These are phyloP conservation scores for Aspergillus viridinutans DNA, from an alignment of 2,329 filamentous ascomycete species.

Conservation along the genomic window DNA sequence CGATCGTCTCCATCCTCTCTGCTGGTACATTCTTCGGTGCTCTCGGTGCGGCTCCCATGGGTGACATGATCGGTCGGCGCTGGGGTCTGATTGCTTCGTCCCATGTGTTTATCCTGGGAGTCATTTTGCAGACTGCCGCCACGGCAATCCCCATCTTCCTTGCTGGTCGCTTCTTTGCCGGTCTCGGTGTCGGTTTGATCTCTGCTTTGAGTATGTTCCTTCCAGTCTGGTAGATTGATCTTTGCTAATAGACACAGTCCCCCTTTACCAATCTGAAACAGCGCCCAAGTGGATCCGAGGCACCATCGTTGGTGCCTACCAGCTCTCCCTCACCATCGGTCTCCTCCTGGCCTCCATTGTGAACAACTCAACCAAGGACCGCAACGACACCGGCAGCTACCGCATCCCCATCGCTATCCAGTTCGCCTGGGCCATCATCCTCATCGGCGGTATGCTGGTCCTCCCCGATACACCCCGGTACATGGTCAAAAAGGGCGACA, in stretches of 20 bases:
- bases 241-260: constrained; percentile 10
- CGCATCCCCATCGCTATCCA: constrained; percentile 76
- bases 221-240: too few relatives aligned
- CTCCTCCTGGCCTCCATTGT: constrained; percentile 69
- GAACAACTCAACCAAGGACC: constrained; percentile 64
- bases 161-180: constrained; percentile 48
- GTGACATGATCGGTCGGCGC: not conserved
- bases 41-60: constrained; percentile 61
- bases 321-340: constrained; percentile 76
- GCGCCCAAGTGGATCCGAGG: constrained; percentile 68
- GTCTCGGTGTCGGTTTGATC: constrained; percentile 67
- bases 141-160: constrained; percentile 36
- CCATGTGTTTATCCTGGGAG: constrained; percentile 38
- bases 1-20: constrained; percentile 70
- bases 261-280: constrained; percentile 78
- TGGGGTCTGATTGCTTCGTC: constrained; percentile 29
- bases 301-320: constrained; percentile 71
- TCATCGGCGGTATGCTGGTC: constrained; percentile 65
- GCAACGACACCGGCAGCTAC: constrained; percentile 61
- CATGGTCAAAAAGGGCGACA: constrained; percentile 70
- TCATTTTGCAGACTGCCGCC: constrained; percentile 30
- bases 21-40: constrained; percentile 71
- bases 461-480: constrained; percentile 81
- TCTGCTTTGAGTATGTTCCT: constrained; percentile 64
- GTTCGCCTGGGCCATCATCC: constrained; percentile 73